Conservation (phyloP, 2,329 filamentous ascomycete genomes). For the Neobulgaria alba region DNA sequence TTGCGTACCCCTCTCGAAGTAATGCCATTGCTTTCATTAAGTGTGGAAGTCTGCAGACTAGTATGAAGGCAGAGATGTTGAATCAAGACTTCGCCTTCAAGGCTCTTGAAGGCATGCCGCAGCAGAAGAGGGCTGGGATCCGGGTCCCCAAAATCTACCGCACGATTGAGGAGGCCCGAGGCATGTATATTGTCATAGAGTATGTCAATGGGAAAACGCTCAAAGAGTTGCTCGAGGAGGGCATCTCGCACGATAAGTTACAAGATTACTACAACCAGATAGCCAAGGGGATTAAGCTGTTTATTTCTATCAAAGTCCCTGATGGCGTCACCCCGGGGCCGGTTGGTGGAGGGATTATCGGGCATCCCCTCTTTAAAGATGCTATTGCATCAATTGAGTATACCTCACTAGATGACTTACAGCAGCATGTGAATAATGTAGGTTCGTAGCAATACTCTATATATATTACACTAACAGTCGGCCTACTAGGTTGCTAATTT, state of each 20-base stretch:
- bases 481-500: not conserved
- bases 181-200: slow-evolving; percentile 2
- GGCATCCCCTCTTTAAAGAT: slow-evolving; percentile 13
- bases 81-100: slow-evolving; percentile 4
- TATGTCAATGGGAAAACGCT: slow-evolving; percentile 2
- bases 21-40: slow-evolving; percentile 1
- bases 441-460: not conserved
- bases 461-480: not conserved
- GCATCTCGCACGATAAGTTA: not conserved
- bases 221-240: not conserved
- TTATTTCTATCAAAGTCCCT: slow-evolving; percentile 9
- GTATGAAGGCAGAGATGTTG: slow-evolving; percentile 1
- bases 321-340: slow-evolving; percentile 2
- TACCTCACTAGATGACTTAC: not conserved
- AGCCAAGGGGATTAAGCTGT: slow-evolving; percentile 9
- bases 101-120: slow-evolving; percentile 1
- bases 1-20: not conserved
- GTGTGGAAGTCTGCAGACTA: not conserved
- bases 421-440: slow-evolving; percentile 1
- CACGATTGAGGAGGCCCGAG: not conserved
- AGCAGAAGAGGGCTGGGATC: slow-evolving; percentile 1
- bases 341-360: slow-evolving; percentile 8
- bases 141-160: slow-evolving; percentile 2
- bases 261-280: slow-evolving; percentile 4
- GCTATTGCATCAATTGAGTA: slow-evolving; percentile 3